Evolutionary conservation across 2,329 filamentous ascomycete genomes (phyloP).

Genomic region (Nemania sp.): DNA sequence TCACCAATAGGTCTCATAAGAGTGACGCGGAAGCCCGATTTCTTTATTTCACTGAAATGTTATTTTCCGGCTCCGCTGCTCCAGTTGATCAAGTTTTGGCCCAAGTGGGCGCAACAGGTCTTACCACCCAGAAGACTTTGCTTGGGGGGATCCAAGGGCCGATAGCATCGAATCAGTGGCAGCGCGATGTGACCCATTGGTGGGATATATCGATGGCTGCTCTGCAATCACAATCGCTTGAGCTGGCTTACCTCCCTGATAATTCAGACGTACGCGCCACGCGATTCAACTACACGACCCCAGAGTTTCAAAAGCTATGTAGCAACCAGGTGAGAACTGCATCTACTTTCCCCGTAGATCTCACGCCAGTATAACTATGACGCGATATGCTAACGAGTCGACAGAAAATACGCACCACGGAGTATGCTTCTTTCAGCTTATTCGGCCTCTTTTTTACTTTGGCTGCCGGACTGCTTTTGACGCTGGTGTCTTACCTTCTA

Average conservation of each 20-base stretch:
- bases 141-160: not conserved
- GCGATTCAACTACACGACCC: not conserved
- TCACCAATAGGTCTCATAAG: not conserved
- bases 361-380: not conserved
- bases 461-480: conserved; percentile 39
- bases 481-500: conserved; percentile 39
- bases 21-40: not conserved
- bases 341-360: not conserved
- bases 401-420: conserved; percentile 46
- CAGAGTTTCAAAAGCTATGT: conserved; percentile 9
- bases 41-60: not conserved
- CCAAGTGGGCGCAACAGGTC: not conserved
- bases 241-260: not conserved
- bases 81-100: not conserved
- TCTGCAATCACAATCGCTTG: conserved; percentile 17
- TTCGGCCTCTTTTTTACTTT: conserved; percentile 46
- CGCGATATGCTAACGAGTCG: not conserved
- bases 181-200: conserved; percentile 23
- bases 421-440: conserved; percentile 46
- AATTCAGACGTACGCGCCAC: not conserved
- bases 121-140: not conserved
- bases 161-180: conserved; percentile 26
- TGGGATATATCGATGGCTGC: conserved; percentile 17
- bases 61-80: not conserved
- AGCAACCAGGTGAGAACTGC: conserved; percentile 11